Base-by-base conservation (phyloP, 106 monocot genomes). In the Xerophyta viscosa region DNA sequence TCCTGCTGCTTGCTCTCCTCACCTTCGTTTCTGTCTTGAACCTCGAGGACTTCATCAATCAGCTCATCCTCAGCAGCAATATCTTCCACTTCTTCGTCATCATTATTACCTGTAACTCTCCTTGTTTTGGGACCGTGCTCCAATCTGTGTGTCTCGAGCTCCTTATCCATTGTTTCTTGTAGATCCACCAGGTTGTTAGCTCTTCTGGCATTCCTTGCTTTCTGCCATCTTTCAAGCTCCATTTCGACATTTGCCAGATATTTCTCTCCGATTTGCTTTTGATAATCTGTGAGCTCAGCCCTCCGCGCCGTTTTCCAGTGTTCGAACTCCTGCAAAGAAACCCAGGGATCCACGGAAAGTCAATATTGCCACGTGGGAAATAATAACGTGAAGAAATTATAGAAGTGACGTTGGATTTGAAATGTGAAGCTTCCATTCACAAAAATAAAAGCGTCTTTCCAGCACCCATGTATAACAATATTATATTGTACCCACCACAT, bases 151-250 rank as follows among this genome's bases (percentile, higher is more conserved):
- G 82, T 98, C 70, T 98, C 98, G 7, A 98, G 77, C 33, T 98
- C 98, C 60, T 90, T 80, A 46, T 98, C 98, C 98, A 98, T 89
- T 9, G 83, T 77, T 39, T 85, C 90, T 60, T 98, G 89, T 24
- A 86, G 69, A 48, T 79, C 80, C 8, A 56, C 78, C 21, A 69
- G 21, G 48, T 69, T 71, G 51, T 72, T 74, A 20, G 60, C 46
- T 52, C 64, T 86, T 69, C 72, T 72, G 19, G 76, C 66, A 58
- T 79, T 86, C 66, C 88, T 64, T 1, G 71, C 75, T 47, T 82
- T 80, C 54, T 45, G 44, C 43, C 85, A 77, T 56, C 73, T 74
- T 28, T 98, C 82, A 7, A 90, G 58, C 63, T 98, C 79, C 48
- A 39, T 60, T 27, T 98, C 86, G 2, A 75, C 86, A 28, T 86